Percentiles rank a stretch among this genome's conserved stretches.
These are phyloP conservation scores for Candida adriatica DNA, from an alignment of 805 yeast genomes.

Conservation along the genomic window DNA sequence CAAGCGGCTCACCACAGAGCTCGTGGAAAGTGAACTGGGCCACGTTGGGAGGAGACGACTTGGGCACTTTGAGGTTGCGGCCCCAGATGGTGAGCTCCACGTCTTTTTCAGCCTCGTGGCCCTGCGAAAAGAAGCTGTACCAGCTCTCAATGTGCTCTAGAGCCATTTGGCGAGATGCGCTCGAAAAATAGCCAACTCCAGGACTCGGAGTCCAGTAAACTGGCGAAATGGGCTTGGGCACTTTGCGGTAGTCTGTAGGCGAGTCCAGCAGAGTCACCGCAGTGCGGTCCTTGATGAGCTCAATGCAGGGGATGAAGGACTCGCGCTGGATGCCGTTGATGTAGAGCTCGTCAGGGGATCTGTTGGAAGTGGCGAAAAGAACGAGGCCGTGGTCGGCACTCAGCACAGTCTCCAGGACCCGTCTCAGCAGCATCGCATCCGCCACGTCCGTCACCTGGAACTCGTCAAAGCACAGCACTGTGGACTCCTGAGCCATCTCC, in stretches of 20 bases:
- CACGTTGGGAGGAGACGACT: constrained; percentile 67
- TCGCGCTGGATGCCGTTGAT: constrained; percentile 91
- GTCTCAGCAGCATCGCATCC: constrained; percentile 91
- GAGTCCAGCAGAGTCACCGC: constrained; percentile 78
- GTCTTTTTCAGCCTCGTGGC: constrained; percentile 35
- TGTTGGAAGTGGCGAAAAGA: constrained; percentile 87
- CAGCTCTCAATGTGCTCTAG: constrained; percentile 62
- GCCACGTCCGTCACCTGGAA: constrained; percentile 98
- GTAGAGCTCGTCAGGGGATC: constrained; percentile 91
- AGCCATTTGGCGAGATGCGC: constrained; percentile 43
- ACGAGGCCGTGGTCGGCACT: constrained; percentile 76
- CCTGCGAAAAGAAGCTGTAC: constrained; percentile 73
- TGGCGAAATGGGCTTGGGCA: constrained; percentile 74
- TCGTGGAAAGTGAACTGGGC: constrained; percentile 87
- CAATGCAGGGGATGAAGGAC: constrained; percentile 88
- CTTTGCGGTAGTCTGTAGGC: constrained; percentile 89
- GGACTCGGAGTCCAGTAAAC: constrained; percentile 72
- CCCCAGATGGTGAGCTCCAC: constrained; percentile 74
- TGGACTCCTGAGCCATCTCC: constrained; percentile 69
- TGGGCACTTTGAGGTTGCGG: constrained; percentile 68
- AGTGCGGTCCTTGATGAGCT: constrained; percentile 63
- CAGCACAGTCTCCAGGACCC: constrained; percentile 61
- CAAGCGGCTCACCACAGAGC: constrained; percentile 78
- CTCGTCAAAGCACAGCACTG: constrained; percentile 90
- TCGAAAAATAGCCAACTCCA: constrained; percentile 48